Conservation (phyloP, 2,329 filamentous ascomycete genomes). For the Hymenoscyphus occultus region DNA sequence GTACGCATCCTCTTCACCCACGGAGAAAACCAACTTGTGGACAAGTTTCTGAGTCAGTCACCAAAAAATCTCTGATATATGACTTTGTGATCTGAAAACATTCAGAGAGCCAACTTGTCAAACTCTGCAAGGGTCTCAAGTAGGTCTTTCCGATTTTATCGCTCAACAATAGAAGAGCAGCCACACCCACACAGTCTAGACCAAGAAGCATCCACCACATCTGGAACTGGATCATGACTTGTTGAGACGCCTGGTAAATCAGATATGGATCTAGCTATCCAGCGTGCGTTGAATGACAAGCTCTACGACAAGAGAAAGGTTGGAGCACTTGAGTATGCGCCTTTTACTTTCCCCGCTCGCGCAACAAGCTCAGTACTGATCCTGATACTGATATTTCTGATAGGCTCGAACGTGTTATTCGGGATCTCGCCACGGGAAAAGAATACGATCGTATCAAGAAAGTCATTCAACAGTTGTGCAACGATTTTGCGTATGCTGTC, state of each 20-base stretch:
- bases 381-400: conserved; percentile 19
- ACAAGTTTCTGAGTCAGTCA: not conserved
- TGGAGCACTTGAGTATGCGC: conserved; percentile 84
- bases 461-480: conserved; percentile 93
- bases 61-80: not conserved
- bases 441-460: conserved; percentile 79
- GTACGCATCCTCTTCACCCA: not conserved
- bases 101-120: not conserved
- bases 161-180: not conserved
- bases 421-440: conserved; percentile 72
- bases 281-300: conserved; percentile 93
- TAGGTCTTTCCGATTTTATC: not conserved
- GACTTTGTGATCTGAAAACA: not conserved
- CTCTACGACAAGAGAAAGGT: conserved; percentile 98
- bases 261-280: conserved; percentile 83
- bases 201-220: not conserved
- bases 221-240: not conserved
- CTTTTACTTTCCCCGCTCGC: conserved; percentile 21
- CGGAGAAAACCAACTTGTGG: not conserved
- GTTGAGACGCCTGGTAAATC: not conserved
- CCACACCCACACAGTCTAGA: not conserved
- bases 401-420: conserved; percentile 86
- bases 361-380: not conserved
- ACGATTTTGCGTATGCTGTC: conserved; percentile 96
- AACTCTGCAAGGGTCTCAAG: not conserved